phyloP scores from a whole-genome alignment of 208 protist species.

The Leishmania tarentolae region DNA sequence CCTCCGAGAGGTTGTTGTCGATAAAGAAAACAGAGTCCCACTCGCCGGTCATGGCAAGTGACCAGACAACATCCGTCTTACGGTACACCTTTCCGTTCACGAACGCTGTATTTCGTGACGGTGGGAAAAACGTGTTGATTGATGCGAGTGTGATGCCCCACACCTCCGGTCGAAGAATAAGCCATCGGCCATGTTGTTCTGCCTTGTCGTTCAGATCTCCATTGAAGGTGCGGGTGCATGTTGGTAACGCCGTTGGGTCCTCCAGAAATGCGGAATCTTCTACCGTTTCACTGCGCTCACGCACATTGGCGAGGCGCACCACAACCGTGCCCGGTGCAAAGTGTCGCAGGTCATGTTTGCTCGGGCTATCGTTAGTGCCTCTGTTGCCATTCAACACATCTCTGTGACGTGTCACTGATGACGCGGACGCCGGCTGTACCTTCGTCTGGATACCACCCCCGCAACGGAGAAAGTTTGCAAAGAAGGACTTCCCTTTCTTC shows the following conservation, averaged over 20 bases:
- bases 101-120: slow-evolving; percentile 68
- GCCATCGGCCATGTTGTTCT: slow-evolving; percentile 58
- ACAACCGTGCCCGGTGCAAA: slow-evolving; percentile 43
- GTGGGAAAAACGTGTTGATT: slow-evolving; percentile 62
- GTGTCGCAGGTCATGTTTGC: slow-evolving; percentile 23
- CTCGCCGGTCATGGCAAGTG: slow-evolving; percentile 62
- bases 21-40: slow-evolving; percentile 89
- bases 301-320: slow-evolving; percentile 57
- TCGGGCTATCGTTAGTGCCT: background rate
- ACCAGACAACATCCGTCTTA: slow-evolving; percentile 89
- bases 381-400: background rate
- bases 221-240: slow-evolving; percentile 25
- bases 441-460: slow-evolving; percentile 29
- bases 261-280: slow-evolving; percentile 45
- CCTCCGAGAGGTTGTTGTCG: slow-evolving; percentile 86
- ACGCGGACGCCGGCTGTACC: slow-evolving; percentile 12
- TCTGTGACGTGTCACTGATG: background rate
- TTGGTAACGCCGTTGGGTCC: slow-evolving; percentile 18
- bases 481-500: slow-evolving; percentile 26
- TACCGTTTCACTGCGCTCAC: slow-evolving; percentile 35
- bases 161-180: slow-evolving; percentile 69
- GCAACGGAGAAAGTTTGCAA: slow-evolving; percentile 30
- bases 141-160: slow-evolving; percentile 81
- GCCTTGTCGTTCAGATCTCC: slow-evolving; percentile 30
- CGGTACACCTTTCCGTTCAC: slow-evolving; percentile 73